Conservation (phyloP, 2,329 filamentous ascomycete genomes). For the Aspergillus phoenicis region DNA sequence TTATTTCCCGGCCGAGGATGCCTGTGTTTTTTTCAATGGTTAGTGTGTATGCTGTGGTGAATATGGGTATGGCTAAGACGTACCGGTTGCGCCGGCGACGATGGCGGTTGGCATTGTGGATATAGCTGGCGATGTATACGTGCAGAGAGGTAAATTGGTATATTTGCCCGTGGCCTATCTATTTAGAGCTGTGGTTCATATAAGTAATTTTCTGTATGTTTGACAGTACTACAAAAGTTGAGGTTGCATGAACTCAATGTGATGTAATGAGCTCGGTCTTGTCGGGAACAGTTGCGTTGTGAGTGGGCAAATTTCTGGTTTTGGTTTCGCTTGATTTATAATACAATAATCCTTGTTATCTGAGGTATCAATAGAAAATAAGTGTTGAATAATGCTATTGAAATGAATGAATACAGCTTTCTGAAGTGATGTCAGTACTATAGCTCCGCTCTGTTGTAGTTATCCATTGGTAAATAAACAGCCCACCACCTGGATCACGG, state of each 20-base stretch:
- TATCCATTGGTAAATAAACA: too few relatives aligned
- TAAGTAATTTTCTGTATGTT: not conserved
- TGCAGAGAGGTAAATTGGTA: not conserved
- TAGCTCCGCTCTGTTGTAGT: too few relatives aligned
- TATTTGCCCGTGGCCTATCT: too few relatives aligned
- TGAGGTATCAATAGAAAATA: too few relatives aligned
- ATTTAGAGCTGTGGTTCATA: not conserved
- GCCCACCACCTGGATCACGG: too few relatives aligned
- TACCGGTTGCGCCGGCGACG: conserved; percentile 35
- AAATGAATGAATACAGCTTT: too few relatives aligned
- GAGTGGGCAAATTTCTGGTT: not conserved
- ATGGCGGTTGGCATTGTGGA: conserved; percentile 32
- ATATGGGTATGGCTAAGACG: not conserved
- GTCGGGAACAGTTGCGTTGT: not conserved
- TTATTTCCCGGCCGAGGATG: conserved; percentile 46
- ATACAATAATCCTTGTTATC: too few relatives aligned
- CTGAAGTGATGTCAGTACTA: too few relatives aligned
- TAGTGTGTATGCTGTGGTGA: not conserved
- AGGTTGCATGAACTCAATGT: not conserved
- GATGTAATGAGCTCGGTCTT: not conserved
- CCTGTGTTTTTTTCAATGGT: conserved; percentile 26
- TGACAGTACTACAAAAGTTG: not conserved
- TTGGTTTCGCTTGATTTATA: too few relatives aligned
- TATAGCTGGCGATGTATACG: not conserved
- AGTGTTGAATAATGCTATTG: too few relatives aligned